phyloP scores from a whole-genome alignment of 2,329 filamentous ascomycete species.

The Orbilia brochopaga region DNA sequence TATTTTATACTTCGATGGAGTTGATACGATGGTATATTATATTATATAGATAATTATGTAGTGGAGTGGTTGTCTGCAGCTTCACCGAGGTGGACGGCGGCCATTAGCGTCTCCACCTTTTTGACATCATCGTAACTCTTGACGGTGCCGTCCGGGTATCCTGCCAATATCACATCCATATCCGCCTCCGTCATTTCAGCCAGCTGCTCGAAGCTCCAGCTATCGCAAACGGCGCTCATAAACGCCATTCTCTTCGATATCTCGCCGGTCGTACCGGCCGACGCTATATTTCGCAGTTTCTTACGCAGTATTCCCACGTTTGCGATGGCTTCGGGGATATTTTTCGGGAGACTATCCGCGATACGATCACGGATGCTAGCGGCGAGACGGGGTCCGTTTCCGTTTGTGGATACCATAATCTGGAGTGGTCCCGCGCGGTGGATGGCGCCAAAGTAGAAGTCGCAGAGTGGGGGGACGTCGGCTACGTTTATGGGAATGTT shows the following conservation, averaged over 20 bases:
- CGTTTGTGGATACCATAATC: constrained; percentile 98
- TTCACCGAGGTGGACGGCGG: too few relatives aligned
- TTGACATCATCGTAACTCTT: constrained; percentile 46
- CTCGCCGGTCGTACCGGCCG: constrained; percentile 66
- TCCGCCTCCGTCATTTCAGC: constrained; percentile 80
- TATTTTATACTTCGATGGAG: too few relatives aligned
- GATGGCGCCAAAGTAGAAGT: constrained; percentile 97
- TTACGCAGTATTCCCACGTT: constrained; percentile 79
- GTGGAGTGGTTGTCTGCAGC: too few relatives aligned
- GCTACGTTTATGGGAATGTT: constrained; percentile 92
- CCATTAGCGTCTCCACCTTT: too few relatives aligned
- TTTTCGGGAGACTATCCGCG: constrained; percentile 73
- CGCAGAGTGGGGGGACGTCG: constrained; percentile 93
- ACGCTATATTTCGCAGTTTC: constrained; percentile 78
- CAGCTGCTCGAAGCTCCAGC: constrained; percentile 82
- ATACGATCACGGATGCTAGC: constrained; percentile 85
- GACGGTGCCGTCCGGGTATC: constrained; percentile 51
- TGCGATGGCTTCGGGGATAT: constrained; percentile 83
- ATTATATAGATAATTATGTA: too few relatives aligned
- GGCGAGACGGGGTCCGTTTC: constrained; percentile 89
- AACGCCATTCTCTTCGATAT: constrained; percentile 89
- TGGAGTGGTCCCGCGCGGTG: constrained; percentile 94
- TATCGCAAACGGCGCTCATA: constrained; percentile 92
- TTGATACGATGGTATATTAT: too few relatives aligned
- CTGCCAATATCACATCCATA: constrained; percentile 75